Evolutionary conservation across 2,329 filamentous ascomycete genomes (phyloP).

Genomic region (Aspergillus ochraceus): DNA sequence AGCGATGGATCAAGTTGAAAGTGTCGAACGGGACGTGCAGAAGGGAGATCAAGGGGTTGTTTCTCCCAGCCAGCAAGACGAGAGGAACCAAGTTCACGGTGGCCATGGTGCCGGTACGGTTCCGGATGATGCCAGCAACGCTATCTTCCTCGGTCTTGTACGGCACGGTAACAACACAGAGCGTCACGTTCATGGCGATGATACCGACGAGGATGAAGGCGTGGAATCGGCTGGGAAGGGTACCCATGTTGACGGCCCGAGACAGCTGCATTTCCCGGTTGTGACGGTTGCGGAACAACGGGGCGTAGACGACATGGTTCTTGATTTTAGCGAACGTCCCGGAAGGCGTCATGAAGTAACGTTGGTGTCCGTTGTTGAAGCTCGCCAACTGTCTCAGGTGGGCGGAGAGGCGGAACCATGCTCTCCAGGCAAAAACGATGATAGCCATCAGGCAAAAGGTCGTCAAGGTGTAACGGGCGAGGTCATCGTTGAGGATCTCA

Average conservation of each 20-base stretch:
- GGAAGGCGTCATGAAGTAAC: constrained; percentile 68
- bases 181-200: constrained; percentile 47
- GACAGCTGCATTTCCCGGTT: constrained; percentile 48
- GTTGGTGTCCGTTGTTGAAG: constrained; percentile 75
- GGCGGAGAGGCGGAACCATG: constrained; percentile 59
- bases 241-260: constrained; percentile 46
- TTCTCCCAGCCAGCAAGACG: constrained; percentile 43
- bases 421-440: constrained; percentile 67
- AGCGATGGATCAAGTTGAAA: constrained; percentile 68
- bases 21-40: constrained; percentile 46
- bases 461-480: constrained; percentile 62
- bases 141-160: constrained; percentile 36
- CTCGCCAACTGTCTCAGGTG: constrained; percentile 74
- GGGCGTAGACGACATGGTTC: constrained; percentile 59
- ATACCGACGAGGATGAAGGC: constrained; percentile 42
- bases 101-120: constrained; percentile 44
- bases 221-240: constrained; percentile 49
- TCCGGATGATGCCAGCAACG: constrained; percentile 41
- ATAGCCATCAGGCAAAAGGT: constrained; percentile 64
- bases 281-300: constrained; percentile 45
- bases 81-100: constrained; percentile 47
- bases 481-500: constrained; percentile 51
- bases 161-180: constrained; percentile 51
- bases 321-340: constrained; percentile 65
- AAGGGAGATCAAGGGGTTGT: constrained; percentile 45